Percentiles rank a stretch among this genome's conserved stretches.
phyloP scores from a whole-genome alignment of 139 green algal species.

The Nannochloris sp. region DNA sequence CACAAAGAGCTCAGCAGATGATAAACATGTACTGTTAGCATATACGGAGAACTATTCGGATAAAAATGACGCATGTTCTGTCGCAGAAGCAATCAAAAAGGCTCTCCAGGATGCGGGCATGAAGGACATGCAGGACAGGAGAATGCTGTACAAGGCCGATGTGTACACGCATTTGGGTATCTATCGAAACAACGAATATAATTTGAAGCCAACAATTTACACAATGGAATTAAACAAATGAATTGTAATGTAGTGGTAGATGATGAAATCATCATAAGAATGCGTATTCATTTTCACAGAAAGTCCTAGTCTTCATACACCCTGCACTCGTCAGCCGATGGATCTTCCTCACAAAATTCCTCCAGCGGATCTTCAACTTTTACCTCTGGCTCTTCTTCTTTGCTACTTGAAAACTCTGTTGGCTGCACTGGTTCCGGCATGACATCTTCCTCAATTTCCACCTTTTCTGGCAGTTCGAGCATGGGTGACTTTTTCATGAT shows the following conservation, averaged over 20 bases:
- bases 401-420: background rate
- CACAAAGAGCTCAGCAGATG: constrained; percentile 1
- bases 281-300: too few relatives aligned
- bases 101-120: background rate
- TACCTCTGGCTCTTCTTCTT: background rate
- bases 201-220: constrained; percentile 15
- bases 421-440: background rate
- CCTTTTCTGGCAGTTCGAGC: background rate
- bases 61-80: constrained; percentile 8
- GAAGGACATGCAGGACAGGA: background rate
- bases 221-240: background rate
- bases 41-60: constrained; percentile 23
- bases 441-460: background rate
- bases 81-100: background rate
- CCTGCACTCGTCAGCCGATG: background rate
- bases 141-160: constrained; percentile 30
- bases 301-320: too few relatives aligned
- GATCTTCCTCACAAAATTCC: background rate
- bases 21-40: constrained; percentile 14
- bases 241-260: too few relatives aligned
- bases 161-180: constrained; percentile 26
- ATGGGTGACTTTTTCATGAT: constrained; percentile 38
- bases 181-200: constrained; percentile 5
- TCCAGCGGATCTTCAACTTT: background rate
- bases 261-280: too few relatives aligned